Base-by-base conservation (phyloP, 75 land plant species). In the Adiantum capillusveneris region DNA sequence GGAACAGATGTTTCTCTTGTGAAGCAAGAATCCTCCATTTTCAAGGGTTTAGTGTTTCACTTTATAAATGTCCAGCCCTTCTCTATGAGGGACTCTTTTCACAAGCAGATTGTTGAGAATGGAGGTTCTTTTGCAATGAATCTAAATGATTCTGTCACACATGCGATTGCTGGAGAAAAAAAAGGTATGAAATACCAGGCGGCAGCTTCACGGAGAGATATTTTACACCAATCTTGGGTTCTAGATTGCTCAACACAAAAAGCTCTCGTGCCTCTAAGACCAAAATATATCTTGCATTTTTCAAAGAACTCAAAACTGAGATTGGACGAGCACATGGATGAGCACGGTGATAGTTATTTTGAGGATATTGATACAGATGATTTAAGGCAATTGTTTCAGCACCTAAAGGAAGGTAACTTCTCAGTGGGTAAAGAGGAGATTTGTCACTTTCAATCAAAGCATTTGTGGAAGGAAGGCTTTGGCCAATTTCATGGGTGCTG, bases 121-220 rank as follows among this genome's bases (percentile, higher is more conserved):
- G 98, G 98, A 13, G 98, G 98, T 22, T 61, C 64, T 5, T 89
- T 93, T 68, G 88, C 98, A 19, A 85, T 93, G 98, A 93, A 93
- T 69, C 45, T 93, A 46, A 88, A 77, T 55, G 74, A 66, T 41
- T 58, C 80, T 19, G 98, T 93, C 26, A 85, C 98, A 43, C 90
- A 89, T 56, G 75, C 67, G 46, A 60, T 93, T 65, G 95, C 98
- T 42, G 76, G 80, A 56, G 88, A 89, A 37, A 88, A 72, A 54
- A 88, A 79, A 72, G 93, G 98, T 25, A 78, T 93, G 53, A 85
- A 81, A 37, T 93, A 83, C 65, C 81, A 85, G 62, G 94, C 95
- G 39, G 96, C 98, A 37, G 76, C 72, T 25, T 74, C 24, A 54
- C 79, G 56, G 59, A 85, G 90, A 51, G 98, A 93, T 77, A 72